These are phyloP conservation scores for Pyrenophora seminiperda DNA, from an alignment of 2,329 filamentous ascomycete genomes.

Conservation along the genomic window DNA sequence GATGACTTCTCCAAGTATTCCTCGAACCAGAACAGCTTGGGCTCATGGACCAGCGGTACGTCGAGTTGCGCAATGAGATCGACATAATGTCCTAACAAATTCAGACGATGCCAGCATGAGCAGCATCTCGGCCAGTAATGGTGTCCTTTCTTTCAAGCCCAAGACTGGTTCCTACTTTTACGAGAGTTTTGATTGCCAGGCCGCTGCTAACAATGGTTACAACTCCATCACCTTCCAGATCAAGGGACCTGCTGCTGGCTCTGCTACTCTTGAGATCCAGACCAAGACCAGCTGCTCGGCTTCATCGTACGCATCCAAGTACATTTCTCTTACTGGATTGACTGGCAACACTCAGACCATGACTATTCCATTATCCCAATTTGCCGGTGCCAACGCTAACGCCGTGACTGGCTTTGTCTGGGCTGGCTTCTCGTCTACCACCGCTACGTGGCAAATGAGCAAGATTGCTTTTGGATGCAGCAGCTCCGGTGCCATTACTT, in stretches of 20 bases:
- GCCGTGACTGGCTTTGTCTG: slow-evolving; percentile 56
- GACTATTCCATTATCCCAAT: slow-evolving; percentile 57
- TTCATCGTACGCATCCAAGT: slow-evolving; percentile 52
- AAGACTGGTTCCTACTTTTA: slow-evolving; percentile 59
- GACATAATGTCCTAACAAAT: slow-evolving; percentile 11
- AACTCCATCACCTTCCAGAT: slow-evolving; percentile 55
- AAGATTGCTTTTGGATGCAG: slow-evolving; percentile 55
- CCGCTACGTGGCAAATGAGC: slow-evolving; percentile 56
- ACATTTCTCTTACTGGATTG: slow-evolving; percentile 53
- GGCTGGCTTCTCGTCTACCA: slow-evolving; percentile 48
- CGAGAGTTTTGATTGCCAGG: slow-evolving; percentile 58
- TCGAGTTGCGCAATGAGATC: neutral
- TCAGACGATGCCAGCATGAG: slow-evolving; percentile 59
- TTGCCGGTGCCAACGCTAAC: slow-evolving; percentile 57
- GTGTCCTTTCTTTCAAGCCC: slow-evolving; percentile 58
- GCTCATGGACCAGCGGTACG: slow-evolving; percentile 45
- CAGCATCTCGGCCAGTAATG: slow-evolving; percentile 50
- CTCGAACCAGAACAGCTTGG: slow-evolving; percentile 45
- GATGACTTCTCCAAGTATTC: slow-evolving; percentile 49
- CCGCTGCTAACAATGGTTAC: slow-evolving; percentile 54
- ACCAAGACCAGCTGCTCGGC: slow-evolving; percentile 54
- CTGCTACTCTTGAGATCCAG: slow-evolving; percentile 55
- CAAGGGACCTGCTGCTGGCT: slow-evolving; percentile 52
- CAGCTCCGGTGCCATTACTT: slow-evolving; percentile 3
- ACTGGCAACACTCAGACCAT: slow-evolving; percentile 58